Conservation (phyloP, 1,284 basidiomycete genomes). For the Ceratobasidium sp. region DNA sequence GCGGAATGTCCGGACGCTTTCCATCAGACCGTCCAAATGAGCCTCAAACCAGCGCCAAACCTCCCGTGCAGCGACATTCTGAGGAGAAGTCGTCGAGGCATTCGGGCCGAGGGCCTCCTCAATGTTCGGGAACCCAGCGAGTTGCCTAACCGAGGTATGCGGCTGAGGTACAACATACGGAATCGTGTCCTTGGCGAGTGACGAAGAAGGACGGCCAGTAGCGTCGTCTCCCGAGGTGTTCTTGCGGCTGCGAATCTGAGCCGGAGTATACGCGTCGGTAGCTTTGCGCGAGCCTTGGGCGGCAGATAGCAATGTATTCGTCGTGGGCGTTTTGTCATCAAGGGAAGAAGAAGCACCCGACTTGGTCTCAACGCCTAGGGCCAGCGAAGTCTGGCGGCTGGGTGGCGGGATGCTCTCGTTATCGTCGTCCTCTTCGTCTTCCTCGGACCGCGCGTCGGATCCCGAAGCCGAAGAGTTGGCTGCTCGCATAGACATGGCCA, state of each 20-base stretch:
- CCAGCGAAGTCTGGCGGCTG: slow-evolving; percentile 24
- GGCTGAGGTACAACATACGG: slow-evolving; percentile 39
- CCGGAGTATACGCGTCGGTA: slow-evolving; percentile 68
- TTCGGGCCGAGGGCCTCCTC: slow-evolving; percentile 81
- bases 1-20: slow-evolving; percentile 79
- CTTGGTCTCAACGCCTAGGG: slow-evolving; percentile 41
- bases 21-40: slow-evolving; percentile 82
- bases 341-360: slow-evolving; percentile 51
- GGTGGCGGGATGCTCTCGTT: slow-evolving; percentile 35
- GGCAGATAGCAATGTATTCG: slow-evolving; percentile 78
- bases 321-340: slow-evolving; percentile 85
- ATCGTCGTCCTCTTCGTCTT: slow-evolving; percentile 82
- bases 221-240: slow-evolving; percentile 11
- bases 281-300: slow-evolving; percentile 68
- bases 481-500: slow-evolving; percentile 45
- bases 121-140: slow-evolving; percentile 84
- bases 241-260: slow-evolving; percentile 62
- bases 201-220: slow-evolving; percentile 32
- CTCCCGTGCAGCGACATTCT: slow-evolving; percentile 81
- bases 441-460: slow-evolving; percentile 70
- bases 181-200: slow-evolving; percentile 31
- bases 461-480: slow-evolving; percentile 59
- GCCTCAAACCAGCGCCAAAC: slow-evolving; percentile 90
- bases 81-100: slow-evolving; percentile 71
- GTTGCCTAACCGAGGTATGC: slow-evolving; percentile 72